Base-by-base conservation (phyloP, 2,329 filamentous ascomycete species). In the Erysiphe pulchra region DNA sequence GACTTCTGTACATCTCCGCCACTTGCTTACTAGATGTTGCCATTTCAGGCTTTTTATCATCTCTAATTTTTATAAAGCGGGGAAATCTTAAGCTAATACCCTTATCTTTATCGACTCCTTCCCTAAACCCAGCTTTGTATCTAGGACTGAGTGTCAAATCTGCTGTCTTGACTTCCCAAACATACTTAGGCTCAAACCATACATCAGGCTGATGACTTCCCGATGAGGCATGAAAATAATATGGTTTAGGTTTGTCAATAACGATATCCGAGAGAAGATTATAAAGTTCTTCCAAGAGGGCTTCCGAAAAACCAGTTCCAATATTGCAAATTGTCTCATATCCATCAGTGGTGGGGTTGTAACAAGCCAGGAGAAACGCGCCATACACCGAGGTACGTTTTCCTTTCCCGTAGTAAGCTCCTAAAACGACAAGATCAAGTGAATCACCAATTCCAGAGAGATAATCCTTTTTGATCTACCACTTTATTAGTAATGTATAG, bases 241-340 rank as follows among this genome's bases (percentile, higher is more conserved):
- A 98, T 0, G 90, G 90, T 58, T 98, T 98, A 1, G 87, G 74
- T 1, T 77, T 75, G 57, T 92, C 84, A 53, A 98, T 98, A 52
- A 80, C 75, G 44, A 84, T 75, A 9, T 75, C 70, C 0, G 73
- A 78, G 28, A 98, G 75, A 45, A 78, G 69, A 20, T 71, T 67
- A 65, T 95, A 76, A 13, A 95, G 68, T 33, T 86, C 80, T 56
- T 92, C 81, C n/a, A 98, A 77, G 2, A 87, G 70, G n/a, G 78
- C 81, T 62, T 98, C 90, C 0, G 80, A 87, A 63, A 98, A 98
- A 2, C 90, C 90, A 0, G 90, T 98, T 52, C 90, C 90, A 55
- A 98, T 95, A 61, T 98, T 98, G 72, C 90, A 98, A 2, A 98
- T 77, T 0, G 85, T 92, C 62, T 98, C 90, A 64, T 92, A 98